Evolutionary conservation across 1,139 yeast genomes (phyloP).

Genomic region (Diutina catenulata): DNA sequence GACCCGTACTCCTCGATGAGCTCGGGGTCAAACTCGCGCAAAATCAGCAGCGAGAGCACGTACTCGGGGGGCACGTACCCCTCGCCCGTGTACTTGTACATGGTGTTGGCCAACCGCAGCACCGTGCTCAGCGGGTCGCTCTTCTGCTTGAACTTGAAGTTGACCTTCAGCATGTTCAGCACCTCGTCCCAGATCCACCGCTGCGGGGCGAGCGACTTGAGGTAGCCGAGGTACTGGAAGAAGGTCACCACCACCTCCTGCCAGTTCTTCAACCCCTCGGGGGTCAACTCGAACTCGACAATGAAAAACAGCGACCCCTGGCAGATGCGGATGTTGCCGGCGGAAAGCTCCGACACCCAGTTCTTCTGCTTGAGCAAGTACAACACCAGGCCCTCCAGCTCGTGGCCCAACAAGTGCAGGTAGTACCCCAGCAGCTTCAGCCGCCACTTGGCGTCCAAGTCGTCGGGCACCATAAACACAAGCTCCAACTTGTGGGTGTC

Average conservation of each 20-base stretch:
- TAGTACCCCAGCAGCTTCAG: conserved; percentile 58
- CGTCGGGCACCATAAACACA: conserved; percentile 67
- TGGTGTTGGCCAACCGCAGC: conserved; percentile 32
- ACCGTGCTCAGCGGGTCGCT: conserved; percentile 49
- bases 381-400: conserved; percentile 73
- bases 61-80: conserved; percentile 48
- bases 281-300: conserved; percentile 65
- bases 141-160: conserved; percentile 62
- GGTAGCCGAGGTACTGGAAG: conserved; percentile 63
- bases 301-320: conserved; percentile 58
- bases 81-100: conserved; percentile 28
- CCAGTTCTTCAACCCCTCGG: conserved; percentile 56
- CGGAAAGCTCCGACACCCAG: conserved; percentile 70
- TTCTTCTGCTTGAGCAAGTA: conserved; percentile 57
- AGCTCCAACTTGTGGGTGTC: conserved; percentile 59
- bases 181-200: conserved; percentile 42
- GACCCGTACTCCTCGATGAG: conserved; percentile 39
- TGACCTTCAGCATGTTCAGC: conserved; percentile 30
- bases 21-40: conserved; percentile 47
- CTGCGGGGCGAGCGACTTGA: conserved; percentile 44
- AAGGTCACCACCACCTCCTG: conserved; percentile 42
- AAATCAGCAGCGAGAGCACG: conserved; percentile 45
- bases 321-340: conserved; percentile 52
- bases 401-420: conserved; percentile 85
- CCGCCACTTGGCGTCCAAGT: conserved; percentile 48